Conservation (phyloP, 495 filamentous ascomycete genomes). For the Aspergillus mulundensis region DNA sequence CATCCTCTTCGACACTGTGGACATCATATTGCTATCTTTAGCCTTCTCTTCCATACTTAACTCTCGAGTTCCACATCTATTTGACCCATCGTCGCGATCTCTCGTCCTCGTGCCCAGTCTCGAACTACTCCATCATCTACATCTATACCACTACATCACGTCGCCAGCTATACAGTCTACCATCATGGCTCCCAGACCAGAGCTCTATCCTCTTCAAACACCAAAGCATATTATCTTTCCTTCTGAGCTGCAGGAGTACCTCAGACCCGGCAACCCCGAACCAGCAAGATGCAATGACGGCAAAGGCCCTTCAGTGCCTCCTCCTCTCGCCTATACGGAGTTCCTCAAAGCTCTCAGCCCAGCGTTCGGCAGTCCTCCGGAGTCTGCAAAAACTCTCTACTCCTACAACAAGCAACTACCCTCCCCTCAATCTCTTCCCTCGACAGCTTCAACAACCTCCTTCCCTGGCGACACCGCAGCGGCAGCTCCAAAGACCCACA, state of each 20-base stretch:
- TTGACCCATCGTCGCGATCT: not conserved
- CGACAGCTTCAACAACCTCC: slow-evolving; percentile 3
- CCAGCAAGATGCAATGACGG: slow-evolving; percentile 1
- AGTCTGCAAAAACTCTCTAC: slow-evolving; percentile 2
- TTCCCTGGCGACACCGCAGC: not conserved
- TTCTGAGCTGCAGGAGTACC: slow-evolving; percentile 15
- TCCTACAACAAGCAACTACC: slow-evolving; percentile 12
- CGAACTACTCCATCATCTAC: not conserved
- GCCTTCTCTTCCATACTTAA: not conserved
- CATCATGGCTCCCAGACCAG: slow-evolving; percentile 18
- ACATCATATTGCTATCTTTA: slow-evolving; percentile 3
- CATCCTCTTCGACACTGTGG: not conserved
- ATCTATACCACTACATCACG: not conserved
- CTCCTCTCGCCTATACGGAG: slow-evolving; percentile 18
- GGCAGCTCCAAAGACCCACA: not conserved
- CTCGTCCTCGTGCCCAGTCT: not conserved
- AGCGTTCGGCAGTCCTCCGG: not conserved
- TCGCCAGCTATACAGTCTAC: not conserved
- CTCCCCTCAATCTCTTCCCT: slow-evolving; percentile 7
- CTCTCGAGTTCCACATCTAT: not conserved
- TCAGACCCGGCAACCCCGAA: not conserved
- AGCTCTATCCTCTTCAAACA: slow-evolving; percentile 14
- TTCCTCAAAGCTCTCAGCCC: slow-evolving; percentile 21
- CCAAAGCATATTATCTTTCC: slow-evolving; percentile 16
- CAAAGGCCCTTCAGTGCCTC: slow-evolving; percentile 8